Conservation (phyloP, 768 basidiomycete genomes). For the Termitomyces sp. region DNA sequence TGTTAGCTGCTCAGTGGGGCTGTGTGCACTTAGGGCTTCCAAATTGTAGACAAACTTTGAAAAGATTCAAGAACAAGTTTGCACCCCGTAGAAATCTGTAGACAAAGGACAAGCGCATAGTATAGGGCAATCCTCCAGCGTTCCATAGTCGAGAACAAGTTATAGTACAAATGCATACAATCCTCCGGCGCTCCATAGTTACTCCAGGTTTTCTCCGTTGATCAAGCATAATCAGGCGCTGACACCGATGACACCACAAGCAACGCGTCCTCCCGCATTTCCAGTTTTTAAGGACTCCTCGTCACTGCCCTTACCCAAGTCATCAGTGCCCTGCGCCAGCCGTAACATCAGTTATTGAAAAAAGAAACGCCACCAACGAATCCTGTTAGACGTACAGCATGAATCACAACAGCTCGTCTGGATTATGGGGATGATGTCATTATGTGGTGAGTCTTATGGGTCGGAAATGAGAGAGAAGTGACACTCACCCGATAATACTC, state of each 20-base stretch:
- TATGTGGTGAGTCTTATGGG: background rate
- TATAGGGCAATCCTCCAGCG: background rate
- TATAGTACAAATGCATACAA: background rate
- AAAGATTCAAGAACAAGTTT: background rate
- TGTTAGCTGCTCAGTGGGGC: background rate
- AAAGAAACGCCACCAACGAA: too few relatives aligned
- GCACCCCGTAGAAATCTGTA: background rate
- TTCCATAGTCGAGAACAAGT: too few relatives aligned
- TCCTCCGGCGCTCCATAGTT: background rate
- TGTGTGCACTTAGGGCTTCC: background rate
- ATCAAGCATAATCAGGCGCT: background rate
- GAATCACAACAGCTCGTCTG: constrained; percentile 71
- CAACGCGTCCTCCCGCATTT: constrained; percentile 70
- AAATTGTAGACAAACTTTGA: background rate
- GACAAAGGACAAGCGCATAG: background rate
- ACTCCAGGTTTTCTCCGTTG: background rate
- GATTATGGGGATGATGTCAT: background rate
- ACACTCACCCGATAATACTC: constrained; percentile 64
- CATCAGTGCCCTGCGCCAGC: constrained; percentile 54
- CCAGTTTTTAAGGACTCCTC: constrained; percentile 73
- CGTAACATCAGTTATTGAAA: background rate
- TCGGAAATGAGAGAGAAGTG: background rate
- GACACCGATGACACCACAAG: constrained; percentile 77
- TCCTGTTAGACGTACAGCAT: constrained; percentile 39
- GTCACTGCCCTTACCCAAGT: constrained; percentile 66